Base-by-base conservation (phyloP, 495 filamentous ascomycete genomes). In the Oleoguttula mirabilis region DNA sequence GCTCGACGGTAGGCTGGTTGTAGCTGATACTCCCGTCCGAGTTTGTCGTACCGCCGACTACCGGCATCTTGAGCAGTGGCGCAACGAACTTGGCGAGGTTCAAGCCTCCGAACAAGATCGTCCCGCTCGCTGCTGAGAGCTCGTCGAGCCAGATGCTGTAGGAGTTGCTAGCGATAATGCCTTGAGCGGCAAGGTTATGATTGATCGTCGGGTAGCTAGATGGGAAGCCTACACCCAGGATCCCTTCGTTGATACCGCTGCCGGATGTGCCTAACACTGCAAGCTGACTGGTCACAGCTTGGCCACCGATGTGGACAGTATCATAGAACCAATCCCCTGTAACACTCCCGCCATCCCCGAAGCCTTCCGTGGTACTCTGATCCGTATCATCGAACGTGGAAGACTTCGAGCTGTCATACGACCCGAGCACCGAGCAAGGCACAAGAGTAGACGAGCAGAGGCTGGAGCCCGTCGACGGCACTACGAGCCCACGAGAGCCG, bases 171-270 rank as follows among this genome's bases (percentile, higher is more conserved):
- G 38, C 12, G 21, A 48, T 48, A 4, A 31, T 22, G 17, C 39
- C 39, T n/a, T 48, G 38, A 1, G 45, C 39, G 12, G 45, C 45
- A 14, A 48, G 32, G 16, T 48, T 48, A 27, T 48, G 45, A 27
- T 48, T 48, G 32, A 48, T 17, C 4, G 45, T 48, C 21, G 45
- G 45, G 10, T 24, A 41, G 55, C 92, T 86, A 32, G 72, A 55
- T 1, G 71, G 48, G 52, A 94, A 94, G 15, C 88, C 88, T 48
- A 98, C 82, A 22, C 90, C 90, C 32, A 98, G 66, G 15, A 98
- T 87, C 23, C 86, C 86, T 61, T 86, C 77, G 52, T 12, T 16
- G 15, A 48, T 24, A 15, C 25, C 34, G 4, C 8, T 43, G 11
- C 45, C 45, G 14, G 21, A 17, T 3, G 40, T 42, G 11, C 21